Base-by-base conservation (phyloP, 202 grass and related monocot genomes). In the Carex sylvatica region DNA sequence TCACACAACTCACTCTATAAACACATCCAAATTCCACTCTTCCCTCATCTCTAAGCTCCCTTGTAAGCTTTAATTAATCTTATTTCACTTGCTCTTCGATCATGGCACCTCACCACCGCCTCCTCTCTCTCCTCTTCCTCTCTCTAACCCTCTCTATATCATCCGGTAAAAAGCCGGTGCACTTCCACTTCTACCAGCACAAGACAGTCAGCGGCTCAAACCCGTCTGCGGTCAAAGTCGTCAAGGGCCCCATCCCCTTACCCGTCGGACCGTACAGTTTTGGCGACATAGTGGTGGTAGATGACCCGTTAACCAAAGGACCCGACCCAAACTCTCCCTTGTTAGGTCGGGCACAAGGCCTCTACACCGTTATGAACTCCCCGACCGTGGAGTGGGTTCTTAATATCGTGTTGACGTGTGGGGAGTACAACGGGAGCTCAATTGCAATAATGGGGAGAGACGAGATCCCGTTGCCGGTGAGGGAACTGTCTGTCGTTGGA, bases 161-260 rank as follows among this genome's bases (percentile, higher is more conserved):
- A 16, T 49, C 10, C 4, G 83, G 58, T 3, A 8, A 69, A 0
- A 2, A 44, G 1, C 82, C 83, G 51, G 86, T 84, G 31, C 89
- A 87, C 56, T 66, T 91, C n/a, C 85, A 76, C 18, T 91, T 91
- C 74, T 94, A 89, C 71, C 86, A 91, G 78, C 92, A 94, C 64
- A 87, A 89, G 76, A 77, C 55, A 6, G 70, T 89, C 10, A 89
- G 77, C 11, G 82, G 87, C 0, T 2, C 56, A 9, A 47, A 26
- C 33, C 56, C 80, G 0, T 64, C 70, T 44, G 83, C 70, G 9
- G 74, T 67, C 53, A 83, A 65, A 23, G 49, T 69, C 3, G 61
- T 54, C 33, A 30, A 16, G 63, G 90, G 73, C 11, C 14, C 36
- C 1, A 22, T 75, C 56, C 36, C 78, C 31, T 33, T 80, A 15